Evolutionary conservation across 768 basidiomycete genomes (phyloP).

Genomic region (Rickenella mellea): DNA sequence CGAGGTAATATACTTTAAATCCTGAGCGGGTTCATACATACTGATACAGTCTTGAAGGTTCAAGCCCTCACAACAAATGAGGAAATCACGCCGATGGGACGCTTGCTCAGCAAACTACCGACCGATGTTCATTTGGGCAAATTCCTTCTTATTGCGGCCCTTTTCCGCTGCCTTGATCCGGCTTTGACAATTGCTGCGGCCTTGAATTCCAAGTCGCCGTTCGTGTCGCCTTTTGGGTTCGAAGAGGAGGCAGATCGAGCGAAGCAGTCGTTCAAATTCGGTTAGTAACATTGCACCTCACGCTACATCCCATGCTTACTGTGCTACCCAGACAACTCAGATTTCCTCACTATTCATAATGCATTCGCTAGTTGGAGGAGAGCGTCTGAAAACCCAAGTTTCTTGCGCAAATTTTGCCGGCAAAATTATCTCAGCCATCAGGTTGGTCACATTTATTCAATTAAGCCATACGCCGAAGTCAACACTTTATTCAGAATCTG

Average conservation of each 20-base stretch:
- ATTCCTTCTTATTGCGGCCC: constrained; percentile 73
- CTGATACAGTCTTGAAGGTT: constrained; percentile 36
- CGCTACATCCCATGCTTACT: constrained; percentile 2
- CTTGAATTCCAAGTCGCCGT: constrained; percentile 88
- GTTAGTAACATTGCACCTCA: constrained; percentile 30
- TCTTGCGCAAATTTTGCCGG: constrained; percentile 70
- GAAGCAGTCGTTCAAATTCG: constrained; percentile 67
- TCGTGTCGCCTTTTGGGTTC: constrained; percentile 78
- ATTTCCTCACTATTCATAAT: constrained; percentile 89
- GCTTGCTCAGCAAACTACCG: constrained; percentile 81
- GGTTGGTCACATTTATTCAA: constrained; percentile 24
- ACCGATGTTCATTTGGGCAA: constrained; percentile 96
- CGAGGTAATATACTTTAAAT: constrained; percentile 41
- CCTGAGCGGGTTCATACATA: not conserved
- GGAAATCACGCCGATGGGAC: constrained; percentile 92
- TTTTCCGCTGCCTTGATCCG: constrained; percentile 88
- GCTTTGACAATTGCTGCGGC: constrained; percentile 95
- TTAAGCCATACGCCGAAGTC: not conserved
- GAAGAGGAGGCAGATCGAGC: constrained; percentile 83
- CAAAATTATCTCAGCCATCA: constrained; percentile 78
- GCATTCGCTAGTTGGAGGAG: constrained; percentile 84
- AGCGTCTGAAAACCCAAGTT: constrained; percentile 52
- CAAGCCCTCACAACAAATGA: constrained; percentile 77
- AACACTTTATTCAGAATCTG: constrained; percentile 48
- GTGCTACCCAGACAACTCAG: constrained; percentile 65